Percentiles rank a stretch among this genome's conserved stretches.
Evolutionary conservation across 2,329 filamentous ascomycete genomes (phyloP).

Genomic region (Diaporthe sp.): DNA sequence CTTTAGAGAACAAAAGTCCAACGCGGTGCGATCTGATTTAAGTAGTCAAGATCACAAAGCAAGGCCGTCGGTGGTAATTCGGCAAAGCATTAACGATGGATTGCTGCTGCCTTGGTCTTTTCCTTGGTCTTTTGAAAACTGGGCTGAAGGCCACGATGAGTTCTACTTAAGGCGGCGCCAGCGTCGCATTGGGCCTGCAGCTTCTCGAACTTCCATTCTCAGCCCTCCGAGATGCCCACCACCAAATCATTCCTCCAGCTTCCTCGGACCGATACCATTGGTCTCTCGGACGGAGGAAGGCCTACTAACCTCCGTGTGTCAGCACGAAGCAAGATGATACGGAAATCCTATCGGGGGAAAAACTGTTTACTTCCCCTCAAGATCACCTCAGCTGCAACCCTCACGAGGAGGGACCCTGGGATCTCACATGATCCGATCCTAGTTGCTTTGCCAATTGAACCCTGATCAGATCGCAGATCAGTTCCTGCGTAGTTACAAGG

Average conservation of each 20-base stretch:
- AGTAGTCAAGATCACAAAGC: neutral
- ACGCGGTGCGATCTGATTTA: neutral
- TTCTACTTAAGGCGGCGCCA: neutral
- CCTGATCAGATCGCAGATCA: conserved; percentile 23
- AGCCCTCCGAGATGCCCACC: conserved; percentile 24
- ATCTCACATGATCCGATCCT: neutral
- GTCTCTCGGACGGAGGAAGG: conserved; percentile 1
- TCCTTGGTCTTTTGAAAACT: neutral
- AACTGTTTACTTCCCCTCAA: neutral
- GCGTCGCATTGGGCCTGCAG: conserved; percentile 12
- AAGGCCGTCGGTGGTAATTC: neutral
- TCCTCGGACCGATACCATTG: conserved; percentile 7
- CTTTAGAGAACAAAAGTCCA: neutral
- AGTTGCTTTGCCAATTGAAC: neutral
- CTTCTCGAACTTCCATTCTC: neutral
- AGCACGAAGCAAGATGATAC: conserved; percentile 9
- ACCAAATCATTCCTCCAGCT: conserved; percentile 1
- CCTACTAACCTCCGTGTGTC: neutral
- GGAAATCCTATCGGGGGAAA: neutral
- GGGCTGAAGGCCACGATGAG: neutral
- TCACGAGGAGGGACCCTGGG: conserved; percentile 21
- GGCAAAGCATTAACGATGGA: too few relatives aligned
- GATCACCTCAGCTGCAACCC: conserved; percentile 12
- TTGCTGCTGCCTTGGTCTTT: neutral
- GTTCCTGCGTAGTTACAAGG: conserved; percentile 1